Base-by-base conservation (phyloP, 208 protist species). In the Crithidia brevicula region DNA sequence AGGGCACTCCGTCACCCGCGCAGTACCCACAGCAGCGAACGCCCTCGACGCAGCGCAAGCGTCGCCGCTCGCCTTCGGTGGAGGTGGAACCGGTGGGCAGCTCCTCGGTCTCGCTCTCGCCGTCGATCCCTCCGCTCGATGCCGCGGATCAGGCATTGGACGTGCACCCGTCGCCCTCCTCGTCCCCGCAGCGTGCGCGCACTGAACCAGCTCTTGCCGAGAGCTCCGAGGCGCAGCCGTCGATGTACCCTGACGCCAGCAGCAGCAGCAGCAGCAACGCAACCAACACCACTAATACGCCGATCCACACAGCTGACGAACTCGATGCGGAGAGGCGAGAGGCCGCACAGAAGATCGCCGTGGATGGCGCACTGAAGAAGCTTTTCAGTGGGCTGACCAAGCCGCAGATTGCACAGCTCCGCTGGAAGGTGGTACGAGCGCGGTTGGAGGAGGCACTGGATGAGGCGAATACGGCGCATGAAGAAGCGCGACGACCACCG, bases 341-440 rank as follows among this genome's bases (percentile, higher is more conserved):
- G 20, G 66, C 52, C 15, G 20, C 25, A 15, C 59, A 65, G 53
- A 42, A 36, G 22, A 34, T 22, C 33, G 64, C 74, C 0, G 67
- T 90, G 7, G 67, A 84, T 16, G 57, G 5, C 4, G 71, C 54
- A 23, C 60, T 90, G 43, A 31, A 69, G 13, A 38, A 71, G n/a
- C 53, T 93, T 30, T 65, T 88, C 23, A 53, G 25, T 15, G 69
- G 77, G 6, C 74, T 93, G 43, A 74, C 34, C 18, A 74, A 85
- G 67, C 5, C 54, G 9, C 64, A 83, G 49, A 93, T 90, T 63
- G 81, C 79, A 15, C 58, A 82, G 42, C 47, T 93, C 47, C 77
- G 74, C 27, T 93, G 83, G 87, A 81, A 81, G 53, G 64, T 70
- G 31, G 74, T 93, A 15, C 57, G 76, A 11, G 43, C 46, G 10